Base-by-base conservation (phyloP, 257 asterid species). In the Perilla frutescens region DNA sequence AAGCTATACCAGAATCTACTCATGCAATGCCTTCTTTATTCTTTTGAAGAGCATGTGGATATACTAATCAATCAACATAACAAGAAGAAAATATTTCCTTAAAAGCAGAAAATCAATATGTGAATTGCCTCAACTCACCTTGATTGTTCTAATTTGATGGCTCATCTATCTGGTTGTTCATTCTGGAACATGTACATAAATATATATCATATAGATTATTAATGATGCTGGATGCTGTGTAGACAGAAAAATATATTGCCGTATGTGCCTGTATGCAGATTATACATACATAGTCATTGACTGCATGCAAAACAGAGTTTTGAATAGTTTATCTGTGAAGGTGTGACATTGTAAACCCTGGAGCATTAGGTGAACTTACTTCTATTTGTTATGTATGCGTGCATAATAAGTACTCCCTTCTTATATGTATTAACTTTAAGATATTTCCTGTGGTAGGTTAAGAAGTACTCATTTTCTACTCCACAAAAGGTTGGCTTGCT, bases 381-480 rank as follows among this genome's bases (percentile, higher is more conserved):
- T 36, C 36, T 57, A 4, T 49, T 36, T 63, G 10, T 55, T 69
- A 47, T 57, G 70, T 34, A 36, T 59, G 73, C 6, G 11, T 59
- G 61, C 36, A 36, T 41, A 45, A 43, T 72, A 10, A 62, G 13
- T 40, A 29, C 51, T 66, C 63, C 48, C 34, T 70, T 43, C 53
- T 54, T 29, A 15, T 71, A 37, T 43, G 26, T 65, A 54, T 54
- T 70, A 39, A 54, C 11, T 48, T 9, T 51, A 36, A 43, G 77
- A 66, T 63, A 36, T 68, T 77, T 70, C 41, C 49, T 70, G 63
- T 70, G 85, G 78, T 72, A 92, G 97, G 91, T 86, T 74, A 86
- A 81, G 84, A 75, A 32, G 72, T 9, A 15, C 2, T 79, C 80
- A 29, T 84, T 7, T 82, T 48, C 53, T 49, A 73, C 26, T 59